Percentiles rank a stretch among this genome's conserved stretches.
Evolutionary conservation across 148 eudicot genomes (phyloP).

Genomic region (Salicornia ramosissima): DNA sequence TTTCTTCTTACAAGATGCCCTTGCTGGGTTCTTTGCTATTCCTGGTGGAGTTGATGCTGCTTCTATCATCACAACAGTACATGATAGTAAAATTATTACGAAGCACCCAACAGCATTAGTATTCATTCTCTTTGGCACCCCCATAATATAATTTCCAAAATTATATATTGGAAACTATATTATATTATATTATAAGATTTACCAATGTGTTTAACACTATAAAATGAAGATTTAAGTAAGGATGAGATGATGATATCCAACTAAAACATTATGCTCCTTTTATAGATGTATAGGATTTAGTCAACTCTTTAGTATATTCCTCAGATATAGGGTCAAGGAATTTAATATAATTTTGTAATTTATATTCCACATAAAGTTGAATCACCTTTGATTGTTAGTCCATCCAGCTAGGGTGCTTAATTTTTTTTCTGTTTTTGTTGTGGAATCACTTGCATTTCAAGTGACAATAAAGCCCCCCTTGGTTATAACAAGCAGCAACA

Average conservation of each 20-base stretch:
- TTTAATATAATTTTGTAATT: no score
- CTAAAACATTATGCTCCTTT: not conserved
- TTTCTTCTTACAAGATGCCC: slow-evolving; percentile 35
- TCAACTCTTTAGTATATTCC: no score
- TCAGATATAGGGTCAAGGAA: no score
- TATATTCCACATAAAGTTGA: no score
- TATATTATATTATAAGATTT: not conserved
- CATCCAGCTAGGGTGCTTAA: no score
- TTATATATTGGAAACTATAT: not conserved
- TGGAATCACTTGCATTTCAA: no score
- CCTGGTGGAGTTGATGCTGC: slow-evolving; percentile 40
- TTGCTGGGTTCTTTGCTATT: slow-evolving; percentile 39
- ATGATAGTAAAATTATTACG: slow-evolving; percentile 26
- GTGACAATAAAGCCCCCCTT: no score
- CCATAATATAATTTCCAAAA: slow-evolving; percentile 33
- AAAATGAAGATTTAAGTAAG: no score
- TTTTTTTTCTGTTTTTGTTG: no score
- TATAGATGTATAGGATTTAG: slow-evolving; percentile 12
- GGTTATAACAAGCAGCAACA: no score
- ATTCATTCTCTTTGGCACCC: slow-evolving; percentile 16
- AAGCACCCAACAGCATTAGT: slow-evolving; percentile 25
- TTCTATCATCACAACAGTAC: slow-evolving; percentile 11
- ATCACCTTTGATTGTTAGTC: no score
- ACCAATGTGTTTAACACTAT: not conserved
- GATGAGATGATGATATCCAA: not conserved